Percentiles rank a stretch among this genome's conserved stretches.
These are phyloP conservation scores for Aureobasidium sp. DNA, from an alignment of 2,329 filamentous ascomycete genomes.

Conservation along the genomic window DNA sequence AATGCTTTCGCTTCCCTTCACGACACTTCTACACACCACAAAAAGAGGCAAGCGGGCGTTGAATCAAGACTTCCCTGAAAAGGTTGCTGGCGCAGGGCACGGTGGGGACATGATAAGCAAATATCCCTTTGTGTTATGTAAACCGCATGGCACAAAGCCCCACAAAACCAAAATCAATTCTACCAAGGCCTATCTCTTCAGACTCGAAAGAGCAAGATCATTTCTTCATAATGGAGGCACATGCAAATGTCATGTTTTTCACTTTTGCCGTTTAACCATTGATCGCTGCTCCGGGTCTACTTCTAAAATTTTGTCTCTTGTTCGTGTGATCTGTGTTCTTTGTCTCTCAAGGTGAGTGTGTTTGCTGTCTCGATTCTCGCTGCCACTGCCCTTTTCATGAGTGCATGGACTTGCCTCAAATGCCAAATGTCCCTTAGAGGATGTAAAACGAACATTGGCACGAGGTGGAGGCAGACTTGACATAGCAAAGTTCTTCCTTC, in stretches of 20 bases:
- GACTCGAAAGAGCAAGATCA: constrained; percentile 22
- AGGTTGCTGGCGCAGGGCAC: constrained; percentile 10
- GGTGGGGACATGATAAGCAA: constrained; percentile 20
- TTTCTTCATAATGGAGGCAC: constrained; percentile 18
- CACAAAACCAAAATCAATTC: constrained; percentile 16
- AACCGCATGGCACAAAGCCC: constrained; percentile 23
- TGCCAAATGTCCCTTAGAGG: too few relatives aligned
- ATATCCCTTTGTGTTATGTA: constrained; percentile 16
- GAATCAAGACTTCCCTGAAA: neutral
- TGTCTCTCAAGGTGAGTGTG: too few relatives aligned
- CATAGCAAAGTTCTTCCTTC: too few relatives aligned
- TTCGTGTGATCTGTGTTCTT: too few relatives aligned
- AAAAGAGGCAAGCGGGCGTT: constrained; percentile 10
- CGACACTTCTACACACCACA: neutral
- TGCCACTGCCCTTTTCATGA: too few relatives aligned
- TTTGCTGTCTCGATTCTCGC: too few relatives aligned
- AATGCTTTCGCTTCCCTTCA: constrained; percentile 36
- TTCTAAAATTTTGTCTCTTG: neutral
- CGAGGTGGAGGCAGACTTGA: too few relatives aligned
- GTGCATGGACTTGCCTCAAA: too few relatives aligned
- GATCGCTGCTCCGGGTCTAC: constrained; percentile 15
- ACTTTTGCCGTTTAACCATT: constrained; percentile 19
- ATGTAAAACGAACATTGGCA: too few relatives aligned
- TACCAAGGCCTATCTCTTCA: constrained; percentile 31
- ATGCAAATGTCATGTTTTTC: constrained; percentile 7